phyloP scores from a whole-genome alignment of 495 filamentous ascomycete genomes.

The Penicillium desertorum region DNA sequence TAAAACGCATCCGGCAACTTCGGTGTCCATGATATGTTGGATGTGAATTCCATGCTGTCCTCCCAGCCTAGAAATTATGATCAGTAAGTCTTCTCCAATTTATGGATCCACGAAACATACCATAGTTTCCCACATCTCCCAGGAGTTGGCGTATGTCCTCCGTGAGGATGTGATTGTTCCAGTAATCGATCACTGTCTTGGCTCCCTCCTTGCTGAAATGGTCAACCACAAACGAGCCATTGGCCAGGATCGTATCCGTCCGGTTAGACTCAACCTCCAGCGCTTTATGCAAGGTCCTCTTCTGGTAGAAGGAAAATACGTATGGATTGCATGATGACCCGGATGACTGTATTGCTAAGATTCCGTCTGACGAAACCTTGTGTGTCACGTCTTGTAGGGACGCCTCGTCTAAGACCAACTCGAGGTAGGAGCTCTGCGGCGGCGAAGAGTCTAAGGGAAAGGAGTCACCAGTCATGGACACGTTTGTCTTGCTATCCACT shows the following conservation, averaged over 20 bases:
- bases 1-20: slow-evolving; percentile 23
- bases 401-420: background rate
- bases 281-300: background rate
- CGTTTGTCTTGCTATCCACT: too few species aligned
- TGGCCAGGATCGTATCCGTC: slow-evolving; percentile 16
- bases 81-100: too few species aligned
- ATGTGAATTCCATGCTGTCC: slow-evolving; percentile 23
- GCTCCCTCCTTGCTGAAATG: slow-evolving; percentile 35
- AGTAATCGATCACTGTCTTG: slow-evolving; percentile 26
- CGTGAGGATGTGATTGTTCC: slow-evolving; percentile 28
- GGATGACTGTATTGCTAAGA: too few species aligned
- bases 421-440: background rate
- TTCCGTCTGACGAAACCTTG: too few species aligned
- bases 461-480: too few species aligned
- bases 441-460: background rate
- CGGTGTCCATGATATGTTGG: slow-evolving; percentile 23
- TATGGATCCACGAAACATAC: background rate
- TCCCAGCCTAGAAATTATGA: slow-evolving; percentile 20
- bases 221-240: slow-evolving; percentile 35
- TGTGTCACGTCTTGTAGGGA: too few species aligned
- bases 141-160: slow-evolving; percentile 26
- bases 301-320: background rate
- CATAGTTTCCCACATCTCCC: slow-evolving; percentile 32
- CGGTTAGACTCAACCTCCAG: background rate
- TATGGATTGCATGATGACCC: too few species aligned